Conservation (phyloP, 129 eudicot genomes). For the Ambrosia artemisiifolia region DNA sequence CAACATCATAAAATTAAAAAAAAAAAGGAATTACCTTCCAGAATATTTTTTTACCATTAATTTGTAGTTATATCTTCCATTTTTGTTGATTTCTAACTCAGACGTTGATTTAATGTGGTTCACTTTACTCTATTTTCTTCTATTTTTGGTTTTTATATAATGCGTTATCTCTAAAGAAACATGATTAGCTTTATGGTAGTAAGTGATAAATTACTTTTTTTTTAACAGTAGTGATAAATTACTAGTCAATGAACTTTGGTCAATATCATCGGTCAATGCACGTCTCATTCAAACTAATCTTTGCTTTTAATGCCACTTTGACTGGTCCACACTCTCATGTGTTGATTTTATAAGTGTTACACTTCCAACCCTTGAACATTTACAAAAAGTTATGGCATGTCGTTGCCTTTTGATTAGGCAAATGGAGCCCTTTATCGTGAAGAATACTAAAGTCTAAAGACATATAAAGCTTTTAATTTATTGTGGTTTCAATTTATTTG, state of each 20-base stretch:
- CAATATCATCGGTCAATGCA: conserved; percentile 43
- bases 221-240: conserved; percentile 9
- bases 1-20: background rate
- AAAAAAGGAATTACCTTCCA: background rate
- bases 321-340: conserved; percentile 59
- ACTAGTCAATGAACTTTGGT: conserved; percentile 29
- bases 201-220: conserved; percentile 6
- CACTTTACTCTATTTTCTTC: background rate
- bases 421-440: background rate
- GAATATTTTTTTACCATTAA: background rate
- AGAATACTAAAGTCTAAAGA: background rate
- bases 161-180: background rate
- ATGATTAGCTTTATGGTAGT: conserved; percentile 1
- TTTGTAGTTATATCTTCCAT: background rate
- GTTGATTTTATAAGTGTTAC: conserved; percentile 18
- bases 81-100: background rate
- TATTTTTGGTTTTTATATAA: background rate
- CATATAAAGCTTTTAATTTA: background rate
- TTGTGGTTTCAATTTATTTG: background rate
- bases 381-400: background rate
- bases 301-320: conserved; percentile 59
- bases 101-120: background rate
- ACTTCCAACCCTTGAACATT: conserved; percentile 6
- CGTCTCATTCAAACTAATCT: conserved; percentile 57
- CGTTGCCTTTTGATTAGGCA: conserved; percentile 2